Evolutionary conservation across 1,284 basidiomycete genomes (phyloP).

Genomic region (Cutaneotrichosporon cyanovorans): DNA sequence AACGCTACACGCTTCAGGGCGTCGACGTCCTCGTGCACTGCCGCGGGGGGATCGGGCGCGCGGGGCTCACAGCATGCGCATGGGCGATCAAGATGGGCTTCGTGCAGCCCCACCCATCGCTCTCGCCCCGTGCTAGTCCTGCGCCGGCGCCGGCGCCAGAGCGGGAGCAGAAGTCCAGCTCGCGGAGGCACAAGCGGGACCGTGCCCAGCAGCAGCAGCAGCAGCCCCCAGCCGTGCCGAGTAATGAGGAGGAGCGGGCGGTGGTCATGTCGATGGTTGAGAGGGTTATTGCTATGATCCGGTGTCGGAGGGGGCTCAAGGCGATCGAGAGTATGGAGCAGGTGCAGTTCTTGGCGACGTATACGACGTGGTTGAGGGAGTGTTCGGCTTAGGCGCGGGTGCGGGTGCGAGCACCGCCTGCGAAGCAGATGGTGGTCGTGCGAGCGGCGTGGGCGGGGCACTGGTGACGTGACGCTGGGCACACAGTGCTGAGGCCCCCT

Average conservation of each 20-base stretch:
- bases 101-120: constrained; percentile 42
- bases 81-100: constrained; percentile 92
- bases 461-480: no score
- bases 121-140: constrained; percentile 13
- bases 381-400: not conserved
- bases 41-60: constrained; percentile 84
- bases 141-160: no score
- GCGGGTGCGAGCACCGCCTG: not conserved
- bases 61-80: constrained; percentile 82
- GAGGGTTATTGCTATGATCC: constrained; percentile 62
- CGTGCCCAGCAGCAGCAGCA: not conserved
- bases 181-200: no score
- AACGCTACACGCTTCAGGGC: constrained; percentile 68
- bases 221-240: constrained; percentile 1
- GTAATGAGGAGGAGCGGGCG: constrained; percentile 48
- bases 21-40: constrained; percentile 78
- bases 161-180: no score
- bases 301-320: constrained; percentile 68
- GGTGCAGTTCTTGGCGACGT: constrained; percentile 73
- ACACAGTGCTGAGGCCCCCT: no score
- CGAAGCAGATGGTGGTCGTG: no score
- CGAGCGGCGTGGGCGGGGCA: no score
- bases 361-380: constrained; percentile 59
- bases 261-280: constrained; percentile 57
- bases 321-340: constrained; percentile 89